Evolutionary conservation across 176 grass and related monocot genomes (phyloP).

Genomic region (Cenchrus fungigraminus): DNA sequence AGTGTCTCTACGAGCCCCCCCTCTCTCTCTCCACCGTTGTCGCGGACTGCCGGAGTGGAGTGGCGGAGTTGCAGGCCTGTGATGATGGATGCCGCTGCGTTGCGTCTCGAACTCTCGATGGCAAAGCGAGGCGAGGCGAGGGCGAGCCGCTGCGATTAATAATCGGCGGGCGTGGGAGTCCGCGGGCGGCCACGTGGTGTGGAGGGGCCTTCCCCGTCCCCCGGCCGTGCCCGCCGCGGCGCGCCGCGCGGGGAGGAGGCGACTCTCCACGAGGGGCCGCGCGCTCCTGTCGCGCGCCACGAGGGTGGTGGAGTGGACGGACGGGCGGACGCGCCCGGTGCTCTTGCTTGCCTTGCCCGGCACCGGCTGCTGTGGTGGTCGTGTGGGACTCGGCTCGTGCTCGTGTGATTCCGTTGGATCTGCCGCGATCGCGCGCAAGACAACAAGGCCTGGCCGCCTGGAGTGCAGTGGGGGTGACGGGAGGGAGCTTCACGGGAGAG

Average conservation of each 20-base stretch:
- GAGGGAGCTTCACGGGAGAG: neutral
- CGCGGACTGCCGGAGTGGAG: neutral
- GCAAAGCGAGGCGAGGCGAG: neutral
- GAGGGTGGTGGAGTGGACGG: neutral
- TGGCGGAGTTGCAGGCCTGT: neutral
- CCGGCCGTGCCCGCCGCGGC: neutral
- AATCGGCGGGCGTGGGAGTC: neutral
- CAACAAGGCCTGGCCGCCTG: neutral
- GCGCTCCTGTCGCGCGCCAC: slow-evolving; percentile 21
- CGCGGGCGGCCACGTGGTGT: neutral
- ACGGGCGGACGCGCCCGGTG: neutral
- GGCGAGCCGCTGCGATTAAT: neutral
- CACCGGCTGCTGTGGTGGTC: too few species aligned
- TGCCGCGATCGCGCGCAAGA: neutral
- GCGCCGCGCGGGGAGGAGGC: slow-evolving; percentile 2
- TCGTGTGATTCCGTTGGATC: neutral
- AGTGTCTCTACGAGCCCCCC: neutral
- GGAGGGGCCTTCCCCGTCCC: neutral
- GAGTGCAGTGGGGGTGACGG: neutral
- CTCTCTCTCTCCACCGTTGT: too few species aligned
- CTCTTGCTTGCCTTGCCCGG: slow-evolving; percentile 1
- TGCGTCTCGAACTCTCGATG: too few species aligned
- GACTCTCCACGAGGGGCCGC: slow-evolving; percentile 34
- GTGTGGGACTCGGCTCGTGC: neutral
- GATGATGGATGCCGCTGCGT: neutral